These are phyloP conservation scores for Metrosideros polymorpha DNA, from an alignment of 441 rosid species.

Conservation along the genomic window DNA sequence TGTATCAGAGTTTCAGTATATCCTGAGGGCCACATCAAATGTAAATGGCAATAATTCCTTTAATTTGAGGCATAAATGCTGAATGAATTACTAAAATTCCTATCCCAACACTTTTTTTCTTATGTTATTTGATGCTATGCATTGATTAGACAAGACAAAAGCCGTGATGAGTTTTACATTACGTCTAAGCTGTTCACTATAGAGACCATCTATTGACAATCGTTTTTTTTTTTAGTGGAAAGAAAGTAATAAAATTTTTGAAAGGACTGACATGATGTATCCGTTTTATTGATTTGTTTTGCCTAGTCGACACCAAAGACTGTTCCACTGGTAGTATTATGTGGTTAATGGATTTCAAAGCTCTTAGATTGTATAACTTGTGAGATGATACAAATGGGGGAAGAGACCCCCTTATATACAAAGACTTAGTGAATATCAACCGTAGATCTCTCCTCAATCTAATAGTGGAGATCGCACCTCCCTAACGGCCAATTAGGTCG, in stretches of 20 bases:
- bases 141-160: background rate
- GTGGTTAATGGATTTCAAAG: too few relatives aligned
- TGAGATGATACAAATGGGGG: too few relatives aligned
- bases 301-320: background rate
- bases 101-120: background rate
- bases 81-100: background rate
- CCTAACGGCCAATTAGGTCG: too few relatives aligned
- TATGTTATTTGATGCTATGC: background rate
- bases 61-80: background rate
- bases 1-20: background rate
- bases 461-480: too few relatives aligned
- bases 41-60: background rate
- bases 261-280: background rate
- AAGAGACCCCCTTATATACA: too few relatives aligned
- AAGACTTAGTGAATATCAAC: too few relatives aligned
- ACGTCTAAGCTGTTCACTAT: background rate
- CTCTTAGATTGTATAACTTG: too few relatives aligned
- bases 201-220: background rate
- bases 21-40: background rate
- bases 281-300: background rate
- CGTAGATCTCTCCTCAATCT: too few relatives aligned
- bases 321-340: background rate
- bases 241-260: background rate
- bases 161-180: background rate
- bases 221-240: background rate